Evolutionary conservation across 495 filamentous ascomycete genomes (phyloP).

Genomic region (Immersiella caudata): DNA sequence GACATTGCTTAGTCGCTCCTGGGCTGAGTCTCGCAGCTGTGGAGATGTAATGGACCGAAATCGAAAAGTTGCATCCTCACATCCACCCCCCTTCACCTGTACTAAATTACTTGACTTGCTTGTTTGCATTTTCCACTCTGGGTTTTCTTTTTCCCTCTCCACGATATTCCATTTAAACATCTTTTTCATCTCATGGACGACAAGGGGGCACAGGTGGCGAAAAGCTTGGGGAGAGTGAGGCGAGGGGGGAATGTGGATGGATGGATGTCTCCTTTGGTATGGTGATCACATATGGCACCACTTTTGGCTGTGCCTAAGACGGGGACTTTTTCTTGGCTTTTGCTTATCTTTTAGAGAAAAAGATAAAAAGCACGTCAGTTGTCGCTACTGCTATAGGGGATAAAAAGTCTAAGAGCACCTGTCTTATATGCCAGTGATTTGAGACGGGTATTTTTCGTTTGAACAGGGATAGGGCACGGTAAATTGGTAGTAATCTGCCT

Average conservation of each 20-base stretch:
- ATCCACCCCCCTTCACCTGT: not conserved
- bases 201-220: not conserved
- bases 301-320: not conserved
- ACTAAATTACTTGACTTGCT: not conserved
- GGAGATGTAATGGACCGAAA: not conserved
- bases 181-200: not conserved
- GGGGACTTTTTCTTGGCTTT: not conserved
- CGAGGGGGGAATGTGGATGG: not conserved
- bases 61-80: not conserved
- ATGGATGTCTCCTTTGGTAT: not conserved
- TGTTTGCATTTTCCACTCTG: slow-evolving; percentile 12
- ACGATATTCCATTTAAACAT: not conserved
- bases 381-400: not conserved
- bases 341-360: not conserved
- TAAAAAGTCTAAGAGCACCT: not conserved
- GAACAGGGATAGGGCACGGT: too few species aligned
- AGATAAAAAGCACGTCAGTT: not conserved
- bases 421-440: too few species aligned
- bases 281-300: not conserved
- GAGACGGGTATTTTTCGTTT: too few species aligned
- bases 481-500: too few species aligned
- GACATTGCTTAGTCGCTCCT: slow-evolving; percentile 60
- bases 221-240: not conserved
- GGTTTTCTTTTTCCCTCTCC: not conserved
- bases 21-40: not conserved